Evolutionary conservation across 805 yeast genomes (phyloP), one percentile per base, ranked within the genome.

Genomic region (Pichia deserticola): DNA sequence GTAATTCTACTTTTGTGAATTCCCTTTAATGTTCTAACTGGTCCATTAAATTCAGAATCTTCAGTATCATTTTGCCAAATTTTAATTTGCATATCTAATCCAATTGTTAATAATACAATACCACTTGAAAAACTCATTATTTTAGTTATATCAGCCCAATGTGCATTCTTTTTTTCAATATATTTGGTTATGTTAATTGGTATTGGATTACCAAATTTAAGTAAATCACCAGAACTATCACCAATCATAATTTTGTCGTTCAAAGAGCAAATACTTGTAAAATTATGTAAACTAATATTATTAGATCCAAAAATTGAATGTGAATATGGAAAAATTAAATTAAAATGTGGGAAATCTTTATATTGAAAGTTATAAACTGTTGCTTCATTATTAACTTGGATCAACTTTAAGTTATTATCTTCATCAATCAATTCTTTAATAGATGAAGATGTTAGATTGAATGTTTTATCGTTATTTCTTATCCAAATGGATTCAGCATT

Each of bases 51-150:
- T 3, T 40, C 27, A 5, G 12, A 15, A 11, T 28, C 9, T 10
- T 6, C 81, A 48, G 70, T 73, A 0, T 53, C 52, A 3, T 72
- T 60, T 29, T 79, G 74, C 90, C 92, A 86, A 5, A 87, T 59
- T 58, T 81, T 80, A 40, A 82, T 65, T 47, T 66, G 73, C 66
- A 72, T 70, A 63, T 87, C 95, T 27, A 60, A 48, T 1, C 89
- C 84, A 5, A 76, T 71, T 1, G 84, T 75, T 28, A 84, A 57
- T 1, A 80, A 58, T 12, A 83, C 93, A 57, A 75, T 66, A 4
- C 80, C 79, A 13, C 87, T 79, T 0, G 93, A 88, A 60, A 86
- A 84, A 48, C 81, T 73, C 48, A 52, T 41, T 2, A 76, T 57
- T 4, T 69, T 64, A 0, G 71, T 59, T 1, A 85, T 68, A 43